Evolutionary conservation across 2,329 filamentous ascomycete genomes (phyloP).

Genomic region (Boeremia exigua): DNA sequence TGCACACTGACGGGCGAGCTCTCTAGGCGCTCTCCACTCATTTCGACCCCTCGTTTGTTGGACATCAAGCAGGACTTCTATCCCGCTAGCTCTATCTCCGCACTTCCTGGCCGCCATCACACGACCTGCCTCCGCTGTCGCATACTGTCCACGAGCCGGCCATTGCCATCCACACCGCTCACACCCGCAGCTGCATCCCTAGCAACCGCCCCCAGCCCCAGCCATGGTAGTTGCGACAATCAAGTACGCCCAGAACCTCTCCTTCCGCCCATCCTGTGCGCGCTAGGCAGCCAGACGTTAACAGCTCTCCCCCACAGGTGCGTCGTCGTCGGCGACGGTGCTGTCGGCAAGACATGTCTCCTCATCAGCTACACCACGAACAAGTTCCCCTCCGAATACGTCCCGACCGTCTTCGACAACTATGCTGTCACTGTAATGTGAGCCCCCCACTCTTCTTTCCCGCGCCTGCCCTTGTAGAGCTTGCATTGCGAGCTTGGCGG

Average conservation of each 20-base stretch:
- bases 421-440: conserved; percentile 99
- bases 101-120: conserved; percentile 25
- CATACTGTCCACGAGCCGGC: conserved; percentile 14
- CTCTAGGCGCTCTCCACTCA: conserved; percentile 38
- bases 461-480: neutral
- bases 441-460: conserved; percentile 50
- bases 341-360: conserved; percentile 98
- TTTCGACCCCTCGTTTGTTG: conserved; percentile 49
- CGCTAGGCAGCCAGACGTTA: conserved; percentile 9
- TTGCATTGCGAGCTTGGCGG: neutral
- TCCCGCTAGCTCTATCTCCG: conserved; percentile 31
- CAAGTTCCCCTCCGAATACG: conserved; percentile 99
- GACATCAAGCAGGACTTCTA: conserved; percentile 34
- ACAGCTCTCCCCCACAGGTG: conserved; percentile 65
- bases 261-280: neutral
- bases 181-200: conserved; percentile 4
- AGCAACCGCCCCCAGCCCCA: conserved; percentile 8
- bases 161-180: conserved; percentile 9
- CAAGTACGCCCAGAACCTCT: conserved; percentile 43
- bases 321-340: conserved; percentile 98
- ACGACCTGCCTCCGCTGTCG: conserved; percentile 19
- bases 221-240: conserved; percentile 52
- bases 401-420: conserved; percentile 99
- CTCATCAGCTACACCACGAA: conserved; percentile 99
- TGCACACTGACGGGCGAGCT: conserved; percentile 37